A percentile compares a stretch with the other conserved stretches of the same genome.
Conservation (phyloP, 2,329 filamentous ascomycete species). For the Cladosporium sp. region DNA sequence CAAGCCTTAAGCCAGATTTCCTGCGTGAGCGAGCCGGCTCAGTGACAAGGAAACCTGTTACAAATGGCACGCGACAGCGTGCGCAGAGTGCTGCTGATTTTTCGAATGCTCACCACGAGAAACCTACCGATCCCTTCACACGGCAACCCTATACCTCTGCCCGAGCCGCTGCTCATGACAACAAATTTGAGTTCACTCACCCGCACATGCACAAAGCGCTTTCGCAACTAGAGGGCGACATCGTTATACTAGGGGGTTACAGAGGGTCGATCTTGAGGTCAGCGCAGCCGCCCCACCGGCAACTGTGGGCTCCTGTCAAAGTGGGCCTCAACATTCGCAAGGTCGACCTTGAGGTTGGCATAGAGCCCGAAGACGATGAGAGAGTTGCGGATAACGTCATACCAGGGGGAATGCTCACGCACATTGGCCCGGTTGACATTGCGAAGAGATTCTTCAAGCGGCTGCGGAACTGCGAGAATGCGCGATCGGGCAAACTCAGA, state of each 20-base stretch:
- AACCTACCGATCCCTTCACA: slow-evolving; percentile 22
- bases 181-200: slow-evolving; percentile 31
- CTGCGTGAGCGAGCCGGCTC: slow-evolving; percentile 24
- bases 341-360: slow-evolving; percentile 80
- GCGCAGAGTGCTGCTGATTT: slow-evolving; percentile 4
- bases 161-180: slow-evolving; percentile 16
- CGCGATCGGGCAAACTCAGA: slow-evolving; percentile 61
- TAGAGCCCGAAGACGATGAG: slow-evolving; percentile 72
- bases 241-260: slow-evolving; percentile 86
- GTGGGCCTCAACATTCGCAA: slow-evolving; percentile 86
- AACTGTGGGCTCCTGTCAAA: slow-evolving; percentile 91
- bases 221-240: slow-evolving; percentile 68
- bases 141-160: slow-evolving; percentile 21
- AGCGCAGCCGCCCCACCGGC: slow-evolving; percentile 72
- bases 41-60: slow-evolving; percentile 11
- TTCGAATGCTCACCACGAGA: background rate
- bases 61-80: background rate
- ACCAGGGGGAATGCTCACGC: slow-evolving; percentile 79
- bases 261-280: slow-evolving; percentile 84
- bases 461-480: slow-evolving; percentile 67
- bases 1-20: slow-evolving; percentile 31
- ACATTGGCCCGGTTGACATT: slow-evolving; percentile 88
- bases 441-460: slow-evolving; percentile 75
- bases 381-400: slow-evolving; percentile 77
- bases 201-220: slow-evolving; percentile 53